These are phyloP conservation scores for Stylosanthes scabra DNA, from an alignment of 331 rosid species.

Conservation along the genomic window DNA sequence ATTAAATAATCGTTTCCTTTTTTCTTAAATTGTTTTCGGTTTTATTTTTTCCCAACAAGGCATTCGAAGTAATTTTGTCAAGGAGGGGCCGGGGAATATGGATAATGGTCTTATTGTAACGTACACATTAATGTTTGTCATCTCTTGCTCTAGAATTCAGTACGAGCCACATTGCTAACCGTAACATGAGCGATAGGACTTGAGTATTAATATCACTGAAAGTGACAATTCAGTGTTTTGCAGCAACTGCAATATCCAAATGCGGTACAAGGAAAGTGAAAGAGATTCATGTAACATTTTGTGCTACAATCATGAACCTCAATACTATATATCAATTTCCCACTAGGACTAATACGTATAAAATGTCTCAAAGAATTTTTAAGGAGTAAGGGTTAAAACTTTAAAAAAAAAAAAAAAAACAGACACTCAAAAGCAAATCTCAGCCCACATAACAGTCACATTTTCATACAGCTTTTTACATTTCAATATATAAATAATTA, in stretches of 20 bases:
- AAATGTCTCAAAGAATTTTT: not conserved
- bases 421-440: slow-evolving; percentile 3
- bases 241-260: not conserved
- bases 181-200: slow-evolving; percentile 30
- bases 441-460: not conserved
- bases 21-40: not conserved
- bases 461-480: slow-evolving; percentile 1
- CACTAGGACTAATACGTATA: not conserved
- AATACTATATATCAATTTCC: not conserved
- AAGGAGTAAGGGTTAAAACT: not conserved
- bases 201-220: not conserved
- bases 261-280: not conserved
- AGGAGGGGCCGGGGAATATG: not conserved
- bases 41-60: not conserved
- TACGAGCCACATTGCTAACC: not conserved
- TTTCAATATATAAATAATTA: not conserved
- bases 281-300: not conserved
- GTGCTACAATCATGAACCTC: not conserved
- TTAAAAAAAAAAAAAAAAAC: too few species aligned
- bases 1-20: not conserved
- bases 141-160: not conserved
- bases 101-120: not conserved
- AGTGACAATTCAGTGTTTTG: slow-evolving; percentile 15
- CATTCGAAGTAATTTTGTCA: slow-evolving; percentile 6
- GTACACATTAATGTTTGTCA: not conserved